These are phyloP conservation scores for Drechslera avenae DNA, from an alignment of 2,329 filamentous ascomycete genomes.

Conservation along the genomic window DNA sequence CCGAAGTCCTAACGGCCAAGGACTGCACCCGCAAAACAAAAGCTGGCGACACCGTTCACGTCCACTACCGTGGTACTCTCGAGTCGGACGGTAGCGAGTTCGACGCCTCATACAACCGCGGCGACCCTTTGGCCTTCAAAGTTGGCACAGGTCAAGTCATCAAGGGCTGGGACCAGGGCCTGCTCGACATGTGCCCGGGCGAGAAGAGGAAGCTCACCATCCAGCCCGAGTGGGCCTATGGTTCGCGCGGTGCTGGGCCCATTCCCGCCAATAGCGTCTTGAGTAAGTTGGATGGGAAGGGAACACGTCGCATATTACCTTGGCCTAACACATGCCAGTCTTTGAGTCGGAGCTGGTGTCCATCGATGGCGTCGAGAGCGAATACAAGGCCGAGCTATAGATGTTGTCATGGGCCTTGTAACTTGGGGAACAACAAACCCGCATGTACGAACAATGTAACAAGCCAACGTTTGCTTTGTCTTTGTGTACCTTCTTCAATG, in stretches of 20 bases:
- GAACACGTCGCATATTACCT: not conserved
- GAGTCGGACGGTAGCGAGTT: slow-evolving; percentile 63
- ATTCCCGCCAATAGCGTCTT: slow-evolving; percentile 86
- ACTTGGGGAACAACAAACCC: not conserved
- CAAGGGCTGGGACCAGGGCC: slow-evolving; percentile 92
- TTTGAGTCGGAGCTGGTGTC: slow-evolving; percentile 90
- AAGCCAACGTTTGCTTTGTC: too few species aligned
- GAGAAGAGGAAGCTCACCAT: slow-evolving; percentile 93
- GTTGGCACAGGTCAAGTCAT: slow-evolving; percentile 88
- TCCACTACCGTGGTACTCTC: slow-evolving; percentile 85
- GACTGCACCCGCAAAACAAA: slow-evolving; percentile 77
- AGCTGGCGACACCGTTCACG: slow-evolving; percentile 75
- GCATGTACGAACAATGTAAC: too few species aligned
- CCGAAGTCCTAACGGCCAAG: slow-evolving; percentile 74
- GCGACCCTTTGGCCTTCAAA: slow-evolving; percentile 76
- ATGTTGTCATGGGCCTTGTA: not conserved
- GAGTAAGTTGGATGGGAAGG: slow-evolving; percentile 55
- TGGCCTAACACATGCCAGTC: slow-evolving; percentile 56
- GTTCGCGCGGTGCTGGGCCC: slow-evolving; percentile 75
- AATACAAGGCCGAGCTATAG: slow-evolving; percentile 48
- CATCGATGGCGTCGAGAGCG: slow-evolving; percentile 69
- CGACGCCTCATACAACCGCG: slow-evolving; percentile 71
- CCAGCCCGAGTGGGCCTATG: slow-evolving; percentile 84
- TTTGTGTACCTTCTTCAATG: too few species aligned
- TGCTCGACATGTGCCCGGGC: slow-evolving; percentile 93